Evolutionary conservation across 1,139 yeast genomes (phyloP).

Genomic region (Protomyces pachydermus): DNA sequence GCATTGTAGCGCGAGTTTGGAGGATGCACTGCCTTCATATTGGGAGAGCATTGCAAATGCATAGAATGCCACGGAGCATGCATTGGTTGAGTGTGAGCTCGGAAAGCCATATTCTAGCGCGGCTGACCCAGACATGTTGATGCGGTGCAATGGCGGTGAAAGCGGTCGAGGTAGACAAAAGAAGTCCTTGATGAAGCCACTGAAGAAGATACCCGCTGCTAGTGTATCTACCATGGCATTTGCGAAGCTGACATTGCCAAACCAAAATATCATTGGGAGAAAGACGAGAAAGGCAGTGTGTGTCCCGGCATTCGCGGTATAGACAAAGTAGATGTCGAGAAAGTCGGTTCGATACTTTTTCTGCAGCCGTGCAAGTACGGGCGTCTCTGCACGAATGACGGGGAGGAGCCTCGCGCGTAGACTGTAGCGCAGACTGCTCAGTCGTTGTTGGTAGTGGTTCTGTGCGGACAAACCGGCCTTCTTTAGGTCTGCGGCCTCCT

Average conservation of each 20-base stretch:
- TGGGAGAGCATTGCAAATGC: conserved; percentile 29
- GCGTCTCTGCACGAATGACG: conserved; percentile 62
- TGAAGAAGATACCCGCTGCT: conserved; percentile 76
- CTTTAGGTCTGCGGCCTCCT: conserved; percentile 28
- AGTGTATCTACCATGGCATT: conserved; percentile 63
- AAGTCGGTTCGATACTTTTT: conserved; percentile 29
- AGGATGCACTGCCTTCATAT: conserved; percentile 2
- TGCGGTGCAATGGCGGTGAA: conserved; percentile 85
- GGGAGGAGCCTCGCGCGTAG: conserved; percentile 57
- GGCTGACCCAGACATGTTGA: conserved; percentile 83
- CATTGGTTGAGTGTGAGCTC: conserved; percentile 87
- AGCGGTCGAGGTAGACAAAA: conserved; percentile 87
- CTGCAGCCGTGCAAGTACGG: conserved; percentile 57
- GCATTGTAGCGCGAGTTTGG: conserved; percentile 31
- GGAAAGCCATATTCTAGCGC: conserved; percentile 95
- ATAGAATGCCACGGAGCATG: conserved; percentile 50
- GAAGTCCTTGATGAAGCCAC: conserved; percentile 76
- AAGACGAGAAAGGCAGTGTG: conserved; percentile 89
- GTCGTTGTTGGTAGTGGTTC: conserved; percentile 37
- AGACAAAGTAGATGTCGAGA: conserved; percentile 73
- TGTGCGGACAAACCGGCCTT: conserved; percentile 33
- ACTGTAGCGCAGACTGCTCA: conserved; percentile 57
- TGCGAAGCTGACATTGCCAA: conserved; percentile 57
- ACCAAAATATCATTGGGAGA: conserved; percentile 83
- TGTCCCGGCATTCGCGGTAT: conserved; percentile 85